These are phyloP conservation scores for Calycina herbarum DNA, from an alignment of 2,329 filamentous ascomycete species.

Conservation along the genomic window DNA sequence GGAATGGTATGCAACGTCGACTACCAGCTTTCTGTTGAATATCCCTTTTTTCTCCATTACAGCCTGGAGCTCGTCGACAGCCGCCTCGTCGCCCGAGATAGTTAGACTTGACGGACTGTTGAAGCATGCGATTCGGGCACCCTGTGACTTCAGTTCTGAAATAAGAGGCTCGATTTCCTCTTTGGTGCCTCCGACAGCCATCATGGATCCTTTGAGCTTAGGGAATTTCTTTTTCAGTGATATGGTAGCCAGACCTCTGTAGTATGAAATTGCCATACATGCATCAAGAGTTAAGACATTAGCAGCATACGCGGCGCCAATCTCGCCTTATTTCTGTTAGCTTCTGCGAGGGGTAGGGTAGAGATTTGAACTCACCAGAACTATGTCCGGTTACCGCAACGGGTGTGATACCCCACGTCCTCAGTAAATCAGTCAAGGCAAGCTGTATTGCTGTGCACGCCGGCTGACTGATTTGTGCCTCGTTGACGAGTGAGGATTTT, in stretches of 20 bases:
- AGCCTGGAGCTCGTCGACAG: slow-evolving; percentile 27
- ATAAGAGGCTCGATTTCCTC: slow-evolving; percentile 20
- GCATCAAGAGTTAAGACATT: slow-evolving; percentile 37
- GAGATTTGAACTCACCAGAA: slow-evolving; percentile 35
- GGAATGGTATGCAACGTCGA: slow-evolving; percentile 36
- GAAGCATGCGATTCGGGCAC: slow-evolving; percentile 32
- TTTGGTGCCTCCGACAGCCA: slow-evolving; percentile 22
- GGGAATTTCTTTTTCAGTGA: slow-evolving; percentile 16
- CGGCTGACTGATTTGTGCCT: slow-evolving; percentile 41
- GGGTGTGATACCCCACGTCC: slow-evolving; percentile 44
- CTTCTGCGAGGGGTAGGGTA: not conserved
- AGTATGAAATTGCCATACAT: slow-evolving; percentile 48
- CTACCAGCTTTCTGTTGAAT: slow-evolving; percentile 25
- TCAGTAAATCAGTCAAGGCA: slow-evolving; percentile 44
- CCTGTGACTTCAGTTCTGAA: slow-evolving; percentile 2
- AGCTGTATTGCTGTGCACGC: slow-evolving; percentile 51
- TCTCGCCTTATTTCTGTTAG: slow-evolving; percentile 37
- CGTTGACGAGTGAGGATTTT: slow-evolving; percentile 25
- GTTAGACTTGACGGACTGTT: slow-evolving; percentile 36
- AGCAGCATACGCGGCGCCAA: slow-evolving; percentile 48
- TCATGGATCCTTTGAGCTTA: slow-evolving; percentile 21
- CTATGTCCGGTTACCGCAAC: slow-evolving; percentile 45
- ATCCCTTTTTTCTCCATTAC: slow-evolving; percentile 16
- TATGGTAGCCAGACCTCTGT: slow-evolving; percentile 31
- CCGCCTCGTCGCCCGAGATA: slow-evolving; percentile 28